Evolutionary conservation across 768 basidiomycete genomes (phyloP).

Genomic region (Boletus reticulatus): DNA sequence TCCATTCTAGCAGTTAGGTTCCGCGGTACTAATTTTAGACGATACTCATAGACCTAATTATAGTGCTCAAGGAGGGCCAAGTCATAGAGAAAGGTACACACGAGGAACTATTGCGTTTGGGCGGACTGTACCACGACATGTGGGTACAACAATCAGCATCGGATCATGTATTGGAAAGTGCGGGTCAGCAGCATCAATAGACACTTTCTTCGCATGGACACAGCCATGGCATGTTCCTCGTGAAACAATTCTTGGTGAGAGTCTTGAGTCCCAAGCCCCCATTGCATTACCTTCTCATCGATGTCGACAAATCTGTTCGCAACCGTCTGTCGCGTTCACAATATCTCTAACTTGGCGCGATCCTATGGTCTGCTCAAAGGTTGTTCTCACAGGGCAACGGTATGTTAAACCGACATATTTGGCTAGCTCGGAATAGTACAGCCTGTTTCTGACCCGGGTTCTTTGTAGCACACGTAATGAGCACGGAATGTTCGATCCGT

Average conservation of each 20-base stretch:
- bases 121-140: constrained; percentile 77
- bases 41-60: constrained; percentile 69
- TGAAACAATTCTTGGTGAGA: background rate
- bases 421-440: too few relatives aligned
- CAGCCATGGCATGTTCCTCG: background rate
- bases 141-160: constrained; percentile 71
- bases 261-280: background rate
- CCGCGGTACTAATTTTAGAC: background rate
- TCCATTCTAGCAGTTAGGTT: constrained; percentile 7
- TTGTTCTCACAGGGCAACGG: background rate
- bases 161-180: constrained; percentile 23
- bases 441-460: background rate
- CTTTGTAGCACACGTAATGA: background rate
- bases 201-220: background rate
- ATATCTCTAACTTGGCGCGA: too few relatives aligned
- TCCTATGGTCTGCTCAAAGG: too few relatives aligned
- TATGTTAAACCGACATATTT: background rate
- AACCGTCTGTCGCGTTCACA: too few relatives aligned
- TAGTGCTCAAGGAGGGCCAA: constrained; percentile 87
- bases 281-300: too few relatives aligned
- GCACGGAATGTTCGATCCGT: too few relatives aligned
- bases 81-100: constrained; percentile 95
- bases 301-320: too few relatives aligned
- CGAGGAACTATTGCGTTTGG: constrained; percentile 70
- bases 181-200: constrained; percentile 4